These are phyloP conservation scores for Tinospora cordifolia DNA, from an alignment of 164 flowering plant genomes.

Conservation along the genomic window DNA sequence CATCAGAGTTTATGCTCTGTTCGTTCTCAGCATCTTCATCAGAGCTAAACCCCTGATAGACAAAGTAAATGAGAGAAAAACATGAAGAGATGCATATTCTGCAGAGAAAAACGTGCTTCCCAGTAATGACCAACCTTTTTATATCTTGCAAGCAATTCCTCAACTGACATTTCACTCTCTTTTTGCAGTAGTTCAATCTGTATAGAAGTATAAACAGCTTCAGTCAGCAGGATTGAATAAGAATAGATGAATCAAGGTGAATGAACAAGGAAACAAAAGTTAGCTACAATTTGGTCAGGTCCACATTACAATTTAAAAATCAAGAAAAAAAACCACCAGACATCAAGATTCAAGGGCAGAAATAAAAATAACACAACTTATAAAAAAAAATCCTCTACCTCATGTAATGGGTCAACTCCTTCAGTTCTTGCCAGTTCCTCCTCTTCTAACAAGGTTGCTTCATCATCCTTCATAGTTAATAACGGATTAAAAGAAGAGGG, in stretches of 20 bases:
- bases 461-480: conserved; percentile 70
- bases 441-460: conserved; percentile 84
- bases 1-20: conserved; percentile 25
- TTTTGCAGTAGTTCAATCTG: conserved; percentile 83
- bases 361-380: not conserved
- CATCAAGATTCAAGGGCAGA: not conserved
- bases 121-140: conserved; percentile 45
- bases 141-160: conserved; percentile 82
- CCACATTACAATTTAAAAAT: not conserved
- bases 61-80: conserved; percentile 9
- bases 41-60: conserved; percentile 28
- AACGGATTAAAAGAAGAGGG: not conserved
- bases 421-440: conserved; percentile 78
- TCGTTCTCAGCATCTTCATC: conserved; percentile 36
- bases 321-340: not conserved
- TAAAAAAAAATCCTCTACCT: conserved; percentile 36
- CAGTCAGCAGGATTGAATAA: conserved; percentile 13
- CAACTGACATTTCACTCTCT: conserved; percentile 85
- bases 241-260: not conserved
- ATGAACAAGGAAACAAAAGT: not conserved
- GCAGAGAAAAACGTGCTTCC: not conserved
- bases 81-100: not conserved
- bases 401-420: conserved; percentile 45
- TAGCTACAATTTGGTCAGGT: not conserved
- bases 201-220: conserved; percentile 23